Conservation (phyloP, 805 yeast genomes). For the Pichia phayaonensis region DNA sequence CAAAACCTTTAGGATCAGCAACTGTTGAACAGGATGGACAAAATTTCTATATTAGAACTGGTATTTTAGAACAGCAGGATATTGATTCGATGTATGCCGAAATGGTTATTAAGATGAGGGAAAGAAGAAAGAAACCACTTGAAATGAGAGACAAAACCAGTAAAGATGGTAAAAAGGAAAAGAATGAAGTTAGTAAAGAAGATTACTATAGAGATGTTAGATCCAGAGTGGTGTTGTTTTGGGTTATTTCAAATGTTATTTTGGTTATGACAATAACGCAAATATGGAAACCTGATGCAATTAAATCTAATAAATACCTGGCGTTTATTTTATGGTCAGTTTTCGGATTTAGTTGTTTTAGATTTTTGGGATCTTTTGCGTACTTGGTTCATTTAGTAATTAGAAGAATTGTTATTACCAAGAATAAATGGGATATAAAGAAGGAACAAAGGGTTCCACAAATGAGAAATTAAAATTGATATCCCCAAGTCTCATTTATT, state of each 20-base stretch:
- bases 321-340: conserved; percentile 88
- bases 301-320: conserved; percentile 64
- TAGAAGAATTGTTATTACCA: conserved; percentile 26
- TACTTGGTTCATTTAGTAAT: conserved; percentile 45
- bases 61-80: conserved; percentile 64
- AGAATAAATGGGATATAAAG: conserved; percentile 27
- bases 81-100: conserved; percentile 78
- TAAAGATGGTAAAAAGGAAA: conserved; percentile 30
- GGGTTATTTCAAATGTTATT: conserved; percentile 80
- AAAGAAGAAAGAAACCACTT: conserved; percentile 55
- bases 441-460: conserved; percentile 14
- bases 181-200: conserved; percentile 41
- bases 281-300: conserved; percentile 62
- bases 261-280: conserved; percentile 84
- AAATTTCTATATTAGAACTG: conserved; percentile 68
- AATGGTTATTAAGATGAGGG: conserved; percentile 62
- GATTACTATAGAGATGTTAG: conserved; percentile 94
- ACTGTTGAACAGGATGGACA: conserved; percentile 74
- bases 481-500: not conserved
- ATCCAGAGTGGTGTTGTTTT: conserved; percentile 89
- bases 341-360: conserved; percentile 70
- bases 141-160: conserved; percentile 37
- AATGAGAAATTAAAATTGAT: conserved; percentile 6
- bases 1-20: conserved; percentile 69
- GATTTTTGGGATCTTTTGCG: conserved; percentile 75